Conservation (phyloP, 1,284 basidiomycete genomes). For the Anthracocystis walkeri region DNA sequence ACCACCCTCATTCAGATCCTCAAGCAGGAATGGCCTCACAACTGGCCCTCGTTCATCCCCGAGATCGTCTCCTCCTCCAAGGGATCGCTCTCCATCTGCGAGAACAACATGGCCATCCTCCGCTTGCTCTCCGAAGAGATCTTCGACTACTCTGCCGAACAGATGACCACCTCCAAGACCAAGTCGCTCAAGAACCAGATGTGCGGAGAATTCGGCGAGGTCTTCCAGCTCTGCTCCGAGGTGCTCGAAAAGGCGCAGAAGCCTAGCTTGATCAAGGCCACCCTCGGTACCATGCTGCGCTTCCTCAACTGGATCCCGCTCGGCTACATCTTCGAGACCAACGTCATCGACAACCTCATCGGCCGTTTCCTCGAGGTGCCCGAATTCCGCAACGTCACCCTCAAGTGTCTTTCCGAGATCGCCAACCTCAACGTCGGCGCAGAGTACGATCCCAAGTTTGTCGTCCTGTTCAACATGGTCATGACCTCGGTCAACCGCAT, state of each 20-base stretch:
- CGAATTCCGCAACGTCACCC: constrained; percentile 96
- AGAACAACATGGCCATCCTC: constrained; percentile 99
- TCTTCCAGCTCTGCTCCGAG: constrained; percentile 73
- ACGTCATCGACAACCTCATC: constrained; percentile 93
- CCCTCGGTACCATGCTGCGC: constrained; percentile 91
- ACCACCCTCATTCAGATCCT: constrained; percentile 95
- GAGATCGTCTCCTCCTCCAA: constrained; percentile 98
- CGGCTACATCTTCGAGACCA: constrained; percentile 98
- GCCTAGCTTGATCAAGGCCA: constrained; percentile 92
- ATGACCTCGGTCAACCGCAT: constrained; percentile 69
- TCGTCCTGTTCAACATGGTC: constrained; percentile 87
- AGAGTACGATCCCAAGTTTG: constrained; percentile 98
- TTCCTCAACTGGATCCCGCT: constrained; percentile 99
- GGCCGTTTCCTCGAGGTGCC: constrained; percentile 93
- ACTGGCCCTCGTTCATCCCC: constrained; percentile 98
- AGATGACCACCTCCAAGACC: constrained; percentile 98
- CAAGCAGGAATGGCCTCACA: constrained; percentile 99
- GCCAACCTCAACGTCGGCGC: constrained; percentile 86
- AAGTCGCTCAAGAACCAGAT: constrained; percentile 89
- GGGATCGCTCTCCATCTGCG: constrained; percentile 94
- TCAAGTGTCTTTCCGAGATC: constrained; percentile 98
- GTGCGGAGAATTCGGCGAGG: constrained; percentile 69
- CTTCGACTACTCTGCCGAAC: constrained; percentile 98
- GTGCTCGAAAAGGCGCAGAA: constrained; percentile 98
- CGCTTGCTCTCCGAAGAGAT: constrained; percentile 98